phyloP scores from a whole-genome alignment of 2,329 filamentous ascomycete genomes.

The Aspergillus flavus region DNA sequence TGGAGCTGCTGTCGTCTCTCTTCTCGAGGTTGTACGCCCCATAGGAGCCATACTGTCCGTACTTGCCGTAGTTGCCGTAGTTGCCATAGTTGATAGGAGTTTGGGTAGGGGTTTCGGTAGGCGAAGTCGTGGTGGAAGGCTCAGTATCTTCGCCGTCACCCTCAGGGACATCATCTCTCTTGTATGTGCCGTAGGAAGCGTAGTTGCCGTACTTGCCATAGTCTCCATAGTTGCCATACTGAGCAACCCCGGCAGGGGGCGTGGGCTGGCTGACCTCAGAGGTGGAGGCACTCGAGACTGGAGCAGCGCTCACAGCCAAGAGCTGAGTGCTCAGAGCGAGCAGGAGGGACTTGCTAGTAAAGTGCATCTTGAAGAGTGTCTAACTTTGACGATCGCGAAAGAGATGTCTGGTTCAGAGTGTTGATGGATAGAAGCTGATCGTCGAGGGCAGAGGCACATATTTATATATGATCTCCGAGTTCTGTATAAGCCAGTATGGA shows the following conservation, averaged over 20 bases:
- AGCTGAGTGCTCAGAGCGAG: slow-evolving; percentile 18
- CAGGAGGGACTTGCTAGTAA: slow-evolving; percentile 7
- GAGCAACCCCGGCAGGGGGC: slow-evolving; percentile 1
- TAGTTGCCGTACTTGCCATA: slow-evolving; percentile 18
- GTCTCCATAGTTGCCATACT: slow-evolving; percentile 15
- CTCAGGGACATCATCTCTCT: background rate
- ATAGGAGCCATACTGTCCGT: background rate
- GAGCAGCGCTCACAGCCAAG: slow-evolving; percentile 13
- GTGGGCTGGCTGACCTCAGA: slow-evolving; percentile 8
- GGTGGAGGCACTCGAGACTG: slow-evolving; percentile 7
- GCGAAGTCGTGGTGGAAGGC: background rate
- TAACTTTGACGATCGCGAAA: background rate
- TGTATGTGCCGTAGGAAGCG: slow-evolving; percentile 6
- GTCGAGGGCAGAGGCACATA: background rate
- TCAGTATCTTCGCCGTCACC: background rate
- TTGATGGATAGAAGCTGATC: background rate
- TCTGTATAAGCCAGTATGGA: too few relatives aligned
- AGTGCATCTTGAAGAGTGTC: slow-evolving; percentile 4
- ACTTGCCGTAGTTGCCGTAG: background rate
- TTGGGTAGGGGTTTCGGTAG: background rate
- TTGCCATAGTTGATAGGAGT: background rate
- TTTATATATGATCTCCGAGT: background rate
- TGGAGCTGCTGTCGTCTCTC: background rate
- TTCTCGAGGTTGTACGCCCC: background rate
- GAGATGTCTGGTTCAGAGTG: background rate